Evolutionary conservation across 1,284 basidiomycete genomes (phyloP).

Genomic region (Ustilago trichophora): DNA sequence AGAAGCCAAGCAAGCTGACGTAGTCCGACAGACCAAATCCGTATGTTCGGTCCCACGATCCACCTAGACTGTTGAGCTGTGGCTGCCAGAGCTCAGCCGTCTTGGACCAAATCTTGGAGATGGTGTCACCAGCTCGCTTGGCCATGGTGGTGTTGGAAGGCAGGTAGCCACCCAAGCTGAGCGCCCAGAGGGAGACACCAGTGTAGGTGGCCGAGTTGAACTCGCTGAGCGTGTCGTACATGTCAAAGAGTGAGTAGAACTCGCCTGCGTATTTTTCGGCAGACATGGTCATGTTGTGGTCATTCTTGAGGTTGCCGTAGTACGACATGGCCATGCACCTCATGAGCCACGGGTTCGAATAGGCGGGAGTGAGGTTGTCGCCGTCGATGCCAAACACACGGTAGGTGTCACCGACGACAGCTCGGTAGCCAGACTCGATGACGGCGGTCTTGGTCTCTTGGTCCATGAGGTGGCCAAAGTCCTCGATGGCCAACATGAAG

Average conservation of each 20-base stretch:
- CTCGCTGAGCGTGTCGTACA: conserved; percentile 36
- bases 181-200: conserved; percentile 37
- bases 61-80: conserved; percentile 27
- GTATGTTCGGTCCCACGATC: conserved; percentile 34
- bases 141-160: conserved; percentile 35
- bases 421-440: conserved; percentile 33
- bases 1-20: conserved; percentile 32
- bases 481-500: conserved; percentile 33
- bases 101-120: conserved; percentile 40
- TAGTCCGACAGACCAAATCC: conserved; percentile 30
- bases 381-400: conserved; percentile 29
- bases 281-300: conserved; percentile 32
- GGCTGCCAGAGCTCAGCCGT: conserved; percentile 33
- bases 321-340: conserved; percentile 39
- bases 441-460: conserved; percentile 16
- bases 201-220: conserved; percentile 39
- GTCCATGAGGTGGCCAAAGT: conserved; percentile 29
- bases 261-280: conserved; percentile 28
- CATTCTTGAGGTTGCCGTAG: conserved; percentile 35
- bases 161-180: conserved; percentile 29
- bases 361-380: conserved; percentile 33
- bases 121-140: conserved; percentile 29
- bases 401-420: conserved; percentile 34
- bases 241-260: conserved; percentile 36
- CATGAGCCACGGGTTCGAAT: conserved; percentile 40